These are phyloP conservation scores for Crucihimalaya himalaica DNA, from an alignment of 345 rosid genomes.

Conservation along the genomic window DNA sequence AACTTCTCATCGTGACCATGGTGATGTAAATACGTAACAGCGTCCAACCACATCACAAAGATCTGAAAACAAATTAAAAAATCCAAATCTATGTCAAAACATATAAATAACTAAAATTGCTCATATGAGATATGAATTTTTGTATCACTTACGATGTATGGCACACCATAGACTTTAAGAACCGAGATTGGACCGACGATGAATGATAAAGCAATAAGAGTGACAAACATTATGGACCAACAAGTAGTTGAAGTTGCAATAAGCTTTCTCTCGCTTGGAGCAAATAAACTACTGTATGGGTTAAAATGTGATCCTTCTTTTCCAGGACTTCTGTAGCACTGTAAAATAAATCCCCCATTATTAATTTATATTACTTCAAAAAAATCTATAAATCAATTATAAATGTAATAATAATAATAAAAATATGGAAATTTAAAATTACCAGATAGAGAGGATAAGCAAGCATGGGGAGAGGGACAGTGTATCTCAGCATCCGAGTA, in stretches of 20 bases:
- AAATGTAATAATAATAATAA: background rate
- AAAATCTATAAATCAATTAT: background rate
- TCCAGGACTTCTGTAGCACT: constrained; percentile 95
- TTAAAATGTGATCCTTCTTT: constrained; percentile 91
- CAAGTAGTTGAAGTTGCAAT: constrained; percentile 70
- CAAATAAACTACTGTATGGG: constrained; percentile 72
- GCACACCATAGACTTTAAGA: constrained; percentile 71
- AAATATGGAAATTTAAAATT: background rate
- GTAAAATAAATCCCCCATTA: background rate
- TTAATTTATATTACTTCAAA: background rate
- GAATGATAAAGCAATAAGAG: constrained; percentile 46
- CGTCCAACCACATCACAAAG: constrained; percentile 83
- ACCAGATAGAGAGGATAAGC: constrained; percentile 79
- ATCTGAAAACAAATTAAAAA: constrained; percentile 45
- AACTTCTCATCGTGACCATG: constrained; percentile 80
- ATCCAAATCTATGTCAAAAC: background rate
- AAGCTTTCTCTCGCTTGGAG: constrained; percentile 64
- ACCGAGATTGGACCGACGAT: constrained; percentile 49
- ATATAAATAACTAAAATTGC: background rate
- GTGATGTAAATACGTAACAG: constrained; percentile 87
- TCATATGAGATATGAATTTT: background rate
- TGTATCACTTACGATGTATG: constrained; percentile 55
- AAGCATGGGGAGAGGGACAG: constrained; percentile 62
- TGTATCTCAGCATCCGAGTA: constrained; percentile 56
- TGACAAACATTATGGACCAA: constrained; percentile 61